phyloP scores from a whole-genome alignment of 1,139 yeast genomes.

The Zygosaccharomyces sapae region DNA sequence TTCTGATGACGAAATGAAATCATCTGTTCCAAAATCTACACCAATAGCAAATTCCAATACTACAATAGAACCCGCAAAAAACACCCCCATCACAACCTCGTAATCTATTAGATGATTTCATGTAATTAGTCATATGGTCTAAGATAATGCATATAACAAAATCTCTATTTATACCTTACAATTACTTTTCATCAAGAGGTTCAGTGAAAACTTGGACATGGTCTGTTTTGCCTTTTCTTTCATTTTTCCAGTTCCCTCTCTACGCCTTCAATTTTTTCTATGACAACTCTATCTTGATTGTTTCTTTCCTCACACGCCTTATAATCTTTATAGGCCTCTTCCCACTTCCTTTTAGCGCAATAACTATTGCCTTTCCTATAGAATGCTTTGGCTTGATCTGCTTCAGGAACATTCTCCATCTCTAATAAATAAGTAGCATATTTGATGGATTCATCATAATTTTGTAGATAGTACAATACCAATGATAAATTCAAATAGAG shows the following conservation, averaged over 20 bases:
- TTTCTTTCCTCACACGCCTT: slow-evolving; percentile 43
- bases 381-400: slow-evolving; percentile 59
- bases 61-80: slow-evolving; percentile 1
- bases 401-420: slow-evolving; percentile 37
- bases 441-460: slow-evolving; percentile 46
- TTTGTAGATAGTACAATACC: slow-evolving; percentile 46
- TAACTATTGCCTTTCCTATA: slow-evolving; percentile 58
- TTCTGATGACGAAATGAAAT: too few relatives aligned
- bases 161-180: not conserved
- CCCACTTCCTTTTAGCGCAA: slow-evolving; percentile 42
- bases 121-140: slow-evolving; percentile 18
- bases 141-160: not conserved
- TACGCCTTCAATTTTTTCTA: slow-evolving; percentile 42
- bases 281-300: slow-evolving; percentile 50
- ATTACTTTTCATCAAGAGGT: not conserved
- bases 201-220: slow-evolving; percentile 51
- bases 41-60: too few relatives aligned
- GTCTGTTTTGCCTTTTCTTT: slow-evolving; percentile 51
- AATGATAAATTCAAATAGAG: slow-evolving; percentile 58
- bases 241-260: slow-evolving; percentile 41
- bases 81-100: slow-evolving; percentile 16
- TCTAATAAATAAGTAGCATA: slow-evolving; percentile 57
- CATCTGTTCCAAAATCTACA: not conserved
- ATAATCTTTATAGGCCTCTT: slow-evolving; percentile 48
- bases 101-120: slow-evolving; percentile 32